Evolutionary conservation across 2,329 filamentous ascomycete species (phyloP), one percentile per base, ranked within the genome.

Genomic region (Nectriaceae sp.): DNA sequence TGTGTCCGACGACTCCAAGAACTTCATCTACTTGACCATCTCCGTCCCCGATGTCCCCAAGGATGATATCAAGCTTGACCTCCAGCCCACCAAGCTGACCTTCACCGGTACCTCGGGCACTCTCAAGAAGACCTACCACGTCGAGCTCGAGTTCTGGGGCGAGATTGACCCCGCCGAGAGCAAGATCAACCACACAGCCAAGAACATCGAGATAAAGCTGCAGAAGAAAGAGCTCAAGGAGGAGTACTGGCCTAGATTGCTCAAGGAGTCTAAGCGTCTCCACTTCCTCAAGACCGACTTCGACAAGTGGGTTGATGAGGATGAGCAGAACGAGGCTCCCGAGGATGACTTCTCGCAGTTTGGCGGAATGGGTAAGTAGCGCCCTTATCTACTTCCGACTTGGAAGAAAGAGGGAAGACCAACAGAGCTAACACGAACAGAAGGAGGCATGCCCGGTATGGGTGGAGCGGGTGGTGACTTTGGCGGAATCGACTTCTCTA

Each of bases 281-380:
- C 94, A 97, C 77, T 99, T 91, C 83, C 75, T 99, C 66, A 96
- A 96, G 87, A 97, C 94, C 57, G 88, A 99, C 77, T 99, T 99
- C 65, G 92, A 97, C 79, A 97, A 96, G 88, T 97, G 92, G 92
- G 89, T 96, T 65, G 92, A 97, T 62, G 90, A 97, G 83, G 92
- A 99, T 69, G 94, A 99, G 83, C 94, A 99, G 78, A 88, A 97
- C 67, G 91, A 90, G 73, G 87, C 83, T 52, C 78, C 83, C 41
- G 90, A 95, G 57, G 91, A 96, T 47, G 92, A 96, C 71, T 74
- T 85, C 61, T 82, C 80, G 57, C 78, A 84, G 68, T 85, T 83
- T 61, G 83, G 79, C 49, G 83, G 83, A 56, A 88, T 84, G 82
- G 80, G 80, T 77, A 70, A 66, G 78, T 79, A n/a, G n/a, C n/a